Percentiles rank a stretch among this genome's conserved stretches.
Evolutionary conservation across 2,329 filamentous ascomycete species (phyloP).

Genomic region (Fusarium papillatum): DNA sequence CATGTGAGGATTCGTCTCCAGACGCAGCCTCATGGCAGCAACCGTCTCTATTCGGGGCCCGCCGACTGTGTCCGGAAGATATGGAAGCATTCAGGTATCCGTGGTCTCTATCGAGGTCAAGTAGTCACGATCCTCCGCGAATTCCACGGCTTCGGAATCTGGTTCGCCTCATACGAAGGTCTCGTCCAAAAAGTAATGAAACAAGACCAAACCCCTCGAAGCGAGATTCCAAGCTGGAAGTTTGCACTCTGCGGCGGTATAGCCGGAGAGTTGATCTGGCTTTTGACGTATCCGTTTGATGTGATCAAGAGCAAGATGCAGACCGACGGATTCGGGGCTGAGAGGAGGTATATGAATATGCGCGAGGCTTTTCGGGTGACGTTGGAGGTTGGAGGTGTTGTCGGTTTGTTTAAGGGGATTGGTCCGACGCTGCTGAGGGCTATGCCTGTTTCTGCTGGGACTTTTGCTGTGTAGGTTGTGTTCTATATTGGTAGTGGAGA

Average conservation of each 20-base stretch:
- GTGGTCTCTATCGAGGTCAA: constrained; percentile 14
- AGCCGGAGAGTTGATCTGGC: constrained; percentile 10
- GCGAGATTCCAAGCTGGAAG: constrained; percentile 17
- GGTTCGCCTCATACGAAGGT: constrained; percentile 17
- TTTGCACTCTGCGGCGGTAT: constrained; percentile 12
- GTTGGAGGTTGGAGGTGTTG: not conserved
- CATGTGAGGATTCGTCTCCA: constrained; percentile 15
- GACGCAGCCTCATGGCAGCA: not conserved
- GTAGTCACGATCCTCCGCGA: constrained; percentile 12
- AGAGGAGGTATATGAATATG: constrained; percentile 2
- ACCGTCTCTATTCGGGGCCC: not conserved
- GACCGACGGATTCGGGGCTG: not conserved
- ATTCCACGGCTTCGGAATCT: constrained; percentile 15
- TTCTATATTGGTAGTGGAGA: not conserved
- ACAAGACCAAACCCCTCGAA: not conserved
- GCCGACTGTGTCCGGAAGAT: constrained; percentile 5
- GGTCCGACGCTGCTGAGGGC: constrained; percentile 5
- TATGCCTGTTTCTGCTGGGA: constrained; percentile 19
- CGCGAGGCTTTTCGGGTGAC: not conserved
- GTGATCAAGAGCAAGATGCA: constrained; percentile 25
- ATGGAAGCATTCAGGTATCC: not conserved
- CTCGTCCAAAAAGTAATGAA: not conserved
- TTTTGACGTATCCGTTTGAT: constrained; percentile 6
- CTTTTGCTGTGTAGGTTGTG: constrained; percentile 9
- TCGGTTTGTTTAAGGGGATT: constrained; percentile 6